Evolutionary conservation across 83 land plant genomes (phyloP).

Genomic region (Picea mariana): DNA sequence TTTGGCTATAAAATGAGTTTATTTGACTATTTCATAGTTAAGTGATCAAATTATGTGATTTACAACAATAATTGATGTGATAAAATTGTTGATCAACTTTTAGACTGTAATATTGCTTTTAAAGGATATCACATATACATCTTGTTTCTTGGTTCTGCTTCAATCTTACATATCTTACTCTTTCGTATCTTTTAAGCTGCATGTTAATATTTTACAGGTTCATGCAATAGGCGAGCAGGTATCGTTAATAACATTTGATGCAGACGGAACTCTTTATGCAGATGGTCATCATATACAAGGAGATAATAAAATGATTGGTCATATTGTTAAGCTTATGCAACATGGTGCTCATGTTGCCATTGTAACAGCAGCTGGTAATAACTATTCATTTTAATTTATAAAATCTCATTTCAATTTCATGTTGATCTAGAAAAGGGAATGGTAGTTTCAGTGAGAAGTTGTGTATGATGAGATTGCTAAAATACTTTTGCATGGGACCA

Average conservation of each 20-base stretch:
- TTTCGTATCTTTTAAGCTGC: background rate
- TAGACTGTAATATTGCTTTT: too few species aligned
- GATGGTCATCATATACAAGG: conserved; percentile 59
- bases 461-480: too few species aligned
- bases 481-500: too few species aligned
- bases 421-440: too few species aligned
- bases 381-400: background rate
- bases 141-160: background rate
- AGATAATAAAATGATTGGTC: conserved; percentile 60
- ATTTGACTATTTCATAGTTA: background rate
- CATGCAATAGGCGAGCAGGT: conserved; percentile 57
- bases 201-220: conserved; percentile 26
- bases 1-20: too few species aligned
- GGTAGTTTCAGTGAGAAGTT: too few species aligned
- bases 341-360: conserved; percentile 53
- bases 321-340: conserved; percentile 54
- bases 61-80: background rate
- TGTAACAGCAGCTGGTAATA: conserved; percentile 55
- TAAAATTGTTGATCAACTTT: background rate
- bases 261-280: conserved; percentile 60
- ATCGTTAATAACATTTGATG: conserved; percentile 50
- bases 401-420: too few species aligned
- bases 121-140: background rate
- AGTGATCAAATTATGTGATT: background rate
- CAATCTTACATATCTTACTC: conserved; percentile 6